Percentiles rank a stretch among this genome's conserved stretches.
phyloP scores from a whole-genome alignment of 1,139 yeast species.

The Candida anutae region DNA sequence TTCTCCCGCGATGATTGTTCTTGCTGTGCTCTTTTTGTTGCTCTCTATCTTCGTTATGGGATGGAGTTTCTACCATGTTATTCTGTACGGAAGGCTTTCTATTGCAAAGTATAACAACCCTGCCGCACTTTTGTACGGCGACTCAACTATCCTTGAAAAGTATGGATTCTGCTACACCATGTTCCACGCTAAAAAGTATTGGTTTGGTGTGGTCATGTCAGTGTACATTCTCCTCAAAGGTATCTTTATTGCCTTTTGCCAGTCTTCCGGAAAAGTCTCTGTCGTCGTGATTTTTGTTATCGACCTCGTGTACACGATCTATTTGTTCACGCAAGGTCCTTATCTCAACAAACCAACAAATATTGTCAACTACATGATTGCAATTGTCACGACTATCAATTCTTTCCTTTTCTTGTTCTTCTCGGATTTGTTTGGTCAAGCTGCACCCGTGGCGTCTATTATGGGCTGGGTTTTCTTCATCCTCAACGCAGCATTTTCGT shows the following conservation, averaged over 20 bases:
- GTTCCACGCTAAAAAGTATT: conserved; percentile 66
- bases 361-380: conserved; percentile 53
- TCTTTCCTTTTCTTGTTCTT: conserved; percentile 70
- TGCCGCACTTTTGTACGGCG: conserved; percentile 72
- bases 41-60: conserved; percentile 47
- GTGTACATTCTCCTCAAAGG: conserved; percentile 51
- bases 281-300: conserved; percentile 56
- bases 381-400: conserved; percentile 57
- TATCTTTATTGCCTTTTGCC: conserved; percentile 61
- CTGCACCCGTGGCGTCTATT: conserved; percentile 58
- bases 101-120: conserved; percentile 53
- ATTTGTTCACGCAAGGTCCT: conserved; percentile 52
- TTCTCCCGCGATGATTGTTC: conserved; percentile 67
- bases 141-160: conserved; percentile 52
- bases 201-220: conserved; percentile 62
- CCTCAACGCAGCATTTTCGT: conserved; percentile 69
- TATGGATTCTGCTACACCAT: conserved; percentile 79
- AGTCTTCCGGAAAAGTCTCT: conserved; percentile 63
- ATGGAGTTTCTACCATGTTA: conserved; percentile 55
- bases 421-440: conserved; percentile 64
- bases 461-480: conserved; percentile 80
- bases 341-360: conserved; percentile 70
- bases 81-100: conserved; percentile 49
- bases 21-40: conserved; percentile 57
- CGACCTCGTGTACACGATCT: conserved; percentile 56